Conservation (phyloP, 306 rosid species). For the Prunus davidiana region DNA sequence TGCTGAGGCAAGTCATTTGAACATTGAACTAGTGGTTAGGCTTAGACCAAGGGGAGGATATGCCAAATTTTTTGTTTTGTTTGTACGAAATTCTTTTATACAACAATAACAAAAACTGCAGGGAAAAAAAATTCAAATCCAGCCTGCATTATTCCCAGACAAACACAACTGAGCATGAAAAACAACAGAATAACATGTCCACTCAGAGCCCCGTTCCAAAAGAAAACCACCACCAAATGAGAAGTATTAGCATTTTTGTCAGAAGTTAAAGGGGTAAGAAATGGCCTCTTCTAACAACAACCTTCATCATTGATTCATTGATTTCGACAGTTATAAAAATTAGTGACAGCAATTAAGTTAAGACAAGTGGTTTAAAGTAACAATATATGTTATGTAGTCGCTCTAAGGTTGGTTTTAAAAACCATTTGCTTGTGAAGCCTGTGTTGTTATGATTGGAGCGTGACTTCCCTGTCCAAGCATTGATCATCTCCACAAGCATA, state of each 20-base stretch:
- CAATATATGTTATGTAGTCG: neutral
- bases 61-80: neutral
- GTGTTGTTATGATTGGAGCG: neutral
- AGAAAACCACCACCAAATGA: too few relatives aligned
- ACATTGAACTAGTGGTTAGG: too few relatives aligned
- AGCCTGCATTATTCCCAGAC: slow-evolving; percentile 4
- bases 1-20: too few relatives aligned
- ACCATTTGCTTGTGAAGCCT: neutral
- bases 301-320: too few relatives aligned
- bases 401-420: neutral
- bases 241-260: too few relatives aligned
- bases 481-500: neutral
- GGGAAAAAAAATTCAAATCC: neutral
- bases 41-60: neutral
- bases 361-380: neutral
- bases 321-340: too few relatives aligned
- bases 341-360: neutral
- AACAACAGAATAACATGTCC: neutral
- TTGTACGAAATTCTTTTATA: neutral
- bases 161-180: neutral
- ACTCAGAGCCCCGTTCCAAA: neutral
- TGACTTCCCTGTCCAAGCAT: neutral
- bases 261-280: neutral
- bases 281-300: too few relatives aligned
- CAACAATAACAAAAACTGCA: neutral